phyloP scores from a whole-genome alignment of 2,329 filamentous ascomycete species.

The Annulohypoxylon truncatum region DNA sequence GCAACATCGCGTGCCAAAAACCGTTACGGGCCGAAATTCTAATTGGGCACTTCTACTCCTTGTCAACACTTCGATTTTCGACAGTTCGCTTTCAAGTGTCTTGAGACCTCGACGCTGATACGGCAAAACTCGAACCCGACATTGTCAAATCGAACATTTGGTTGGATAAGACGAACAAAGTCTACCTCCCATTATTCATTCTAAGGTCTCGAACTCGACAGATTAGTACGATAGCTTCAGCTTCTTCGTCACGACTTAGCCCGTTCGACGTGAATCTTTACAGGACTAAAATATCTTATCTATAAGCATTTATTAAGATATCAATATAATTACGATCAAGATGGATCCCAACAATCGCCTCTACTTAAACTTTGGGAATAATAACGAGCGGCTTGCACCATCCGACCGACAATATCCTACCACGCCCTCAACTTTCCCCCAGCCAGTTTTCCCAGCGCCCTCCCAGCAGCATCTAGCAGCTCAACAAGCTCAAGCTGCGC shows the following conservation, averaged over 20 bases:
- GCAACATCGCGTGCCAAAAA: constrained; percentile 36
- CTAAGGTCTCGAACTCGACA: not conserved
- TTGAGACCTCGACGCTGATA: not conserved
- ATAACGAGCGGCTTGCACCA: constrained; percentile 71
- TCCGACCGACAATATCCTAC: constrained; percentile 81
- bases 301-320: not conserved
- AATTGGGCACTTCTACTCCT: constrained; percentile 30
- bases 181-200: not conserved
- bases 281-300: not conserved
- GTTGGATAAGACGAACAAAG: not conserved
- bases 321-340: constrained; percentile 41
- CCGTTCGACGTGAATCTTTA: not conserved
- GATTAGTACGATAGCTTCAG: not conserved
- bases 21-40: constrained; percentile 27
- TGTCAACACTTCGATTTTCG: not conserved
- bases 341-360: constrained; percentile 70
- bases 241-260: not conserved
- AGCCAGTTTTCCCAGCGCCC: constrained; percentile 75
- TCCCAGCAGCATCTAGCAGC: constrained; percentile 63
- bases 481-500: constrained; percentile 52
- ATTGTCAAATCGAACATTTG: not conserved
- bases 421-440: constrained; percentile 95
- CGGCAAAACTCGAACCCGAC: not conserved
- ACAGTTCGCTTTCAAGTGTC: not conserved
- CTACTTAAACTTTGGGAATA: constrained; percentile 74